Evolutionary conservation across 495 filamentous ascomycete genomes (phyloP), one percentile per base, ranked within the genome.

Genomic region (Paragyromitra xinjiangensis): DNA sequence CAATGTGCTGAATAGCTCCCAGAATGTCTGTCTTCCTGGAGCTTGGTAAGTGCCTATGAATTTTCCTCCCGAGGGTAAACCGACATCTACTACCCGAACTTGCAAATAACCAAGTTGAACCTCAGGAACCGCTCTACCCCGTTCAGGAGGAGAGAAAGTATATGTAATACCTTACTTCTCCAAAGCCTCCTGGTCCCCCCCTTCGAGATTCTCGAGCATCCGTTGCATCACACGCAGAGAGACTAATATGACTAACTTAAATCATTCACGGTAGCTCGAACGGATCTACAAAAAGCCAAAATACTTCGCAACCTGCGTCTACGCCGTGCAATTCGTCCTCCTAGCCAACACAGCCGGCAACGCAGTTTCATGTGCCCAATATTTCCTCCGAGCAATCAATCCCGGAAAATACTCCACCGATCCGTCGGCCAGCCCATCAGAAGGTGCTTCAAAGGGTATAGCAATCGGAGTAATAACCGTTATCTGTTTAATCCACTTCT

Each of bases 111-210:
- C 19, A 44, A 6, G 7, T 53, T 40, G 6, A 40, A 56, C 34
- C 8, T 9, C 16, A 75, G 73, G 73, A 48, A 75, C 73, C 3
- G 66, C 73, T 45, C 50, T 87, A n/a, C 86, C 86, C 12, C 83
- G 87, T 7, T 86, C 81, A 66, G 87, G 87, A 19, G 87, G 87
- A 16, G 85, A 85, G 48, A 83, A 87, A 59, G 87, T 89, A 76
- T 89, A 88, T 74, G 84, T 88, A 72, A 80, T 85, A 45, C 80
- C 40, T 48, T 40, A 19, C 58, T 22, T 53, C 26, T 12, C 59
- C 59, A 9, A 24, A 42, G 8, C 48, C 19, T 34, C 26, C 6
- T 5, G 37, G 37, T 40, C 51, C 50, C 1, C 8, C 3, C 16
- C 58, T 53, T 53, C 16, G 16, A 4, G 14, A 2, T 12, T 44